Evolutionary conservation across 306 rosid species (phyloP).

Genomic region (Cyamopsis tetragonoloba): DNA sequence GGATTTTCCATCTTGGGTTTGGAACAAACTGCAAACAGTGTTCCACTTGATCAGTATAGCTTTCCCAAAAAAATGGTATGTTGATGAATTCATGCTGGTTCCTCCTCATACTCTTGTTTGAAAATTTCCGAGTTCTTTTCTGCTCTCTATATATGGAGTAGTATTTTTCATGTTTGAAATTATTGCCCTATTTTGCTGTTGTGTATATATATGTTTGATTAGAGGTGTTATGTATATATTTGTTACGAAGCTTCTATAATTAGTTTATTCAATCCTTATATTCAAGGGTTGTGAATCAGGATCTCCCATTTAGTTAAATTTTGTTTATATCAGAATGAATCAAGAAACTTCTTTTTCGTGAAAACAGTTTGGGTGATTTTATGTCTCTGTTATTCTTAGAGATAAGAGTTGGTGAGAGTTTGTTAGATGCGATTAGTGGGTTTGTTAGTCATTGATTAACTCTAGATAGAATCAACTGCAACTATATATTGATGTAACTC

Average conservation of each 20-base stretch:
- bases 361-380: not conserved
- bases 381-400: not conserved
- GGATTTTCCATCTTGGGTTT: constrained; percentile 92
- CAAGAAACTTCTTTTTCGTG: not conserved
- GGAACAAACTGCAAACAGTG: constrained; percentile 96
- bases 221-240: too few species aligned
- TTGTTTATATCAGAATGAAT: not conserved
- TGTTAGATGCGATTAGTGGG: too few species aligned
- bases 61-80: constrained; percentile 78
- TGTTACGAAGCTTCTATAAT: too few species aligned
- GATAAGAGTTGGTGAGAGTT: too few species aligned
- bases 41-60: constrained; percentile 68
- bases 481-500: too few species aligned
- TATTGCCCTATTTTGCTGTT: too few species aligned
- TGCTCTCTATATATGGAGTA: not conserved
- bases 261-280: not conserved
- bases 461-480: too few species aligned
- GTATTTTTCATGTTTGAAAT: constrained; percentile 10
- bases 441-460: too few species aligned
- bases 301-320: not conserved
- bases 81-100: not conserved
- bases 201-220: too few species aligned
- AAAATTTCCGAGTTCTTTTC: too few species aligned
- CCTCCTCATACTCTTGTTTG: too few species aligned
- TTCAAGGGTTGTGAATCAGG: not conserved